These are phyloP conservation scores for Apocynum venetum DNA, from an alignment of 257 asterid genomes.

Conservation along the genomic window DNA sequence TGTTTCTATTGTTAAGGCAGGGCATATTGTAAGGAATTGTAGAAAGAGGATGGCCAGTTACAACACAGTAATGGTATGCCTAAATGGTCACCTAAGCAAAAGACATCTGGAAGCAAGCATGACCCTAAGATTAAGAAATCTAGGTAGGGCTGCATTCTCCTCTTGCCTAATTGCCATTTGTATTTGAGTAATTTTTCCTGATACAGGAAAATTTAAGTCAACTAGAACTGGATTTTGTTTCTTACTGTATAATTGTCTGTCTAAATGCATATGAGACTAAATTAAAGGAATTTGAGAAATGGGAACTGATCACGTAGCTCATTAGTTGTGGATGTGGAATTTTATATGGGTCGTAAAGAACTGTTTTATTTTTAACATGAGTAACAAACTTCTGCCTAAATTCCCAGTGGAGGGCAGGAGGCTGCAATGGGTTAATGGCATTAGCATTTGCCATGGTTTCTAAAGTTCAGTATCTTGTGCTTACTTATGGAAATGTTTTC, in stretches of 20 bases:
- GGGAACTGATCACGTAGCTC: background rate
- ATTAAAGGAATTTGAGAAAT: background rate
- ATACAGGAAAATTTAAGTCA: background rate
- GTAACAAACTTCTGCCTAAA: constrained; percentile 31
- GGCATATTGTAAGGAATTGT: no score
- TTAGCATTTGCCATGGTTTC: constrained; percentile 47
- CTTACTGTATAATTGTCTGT: background rate
- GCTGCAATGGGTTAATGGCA: constrained; percentile 49
- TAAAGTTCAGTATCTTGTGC: constrained; percentile 60
- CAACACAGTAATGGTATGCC: no score
- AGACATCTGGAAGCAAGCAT: no score
- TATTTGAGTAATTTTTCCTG: background rate
- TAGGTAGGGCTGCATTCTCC: background rate
- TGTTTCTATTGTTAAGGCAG: no score
- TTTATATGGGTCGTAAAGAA: constrained; percentile 8
- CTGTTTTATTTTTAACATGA: constrained; percentile 36
- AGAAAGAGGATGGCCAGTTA: no score
- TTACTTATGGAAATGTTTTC: constrained; percentile 44
- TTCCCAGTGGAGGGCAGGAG: constrained; percentile 48
- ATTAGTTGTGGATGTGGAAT: constrained; percentile 19
- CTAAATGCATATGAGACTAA: background rate
- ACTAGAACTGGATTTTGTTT: background rate
- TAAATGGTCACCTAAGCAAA: no score
- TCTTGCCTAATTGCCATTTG: background rate
- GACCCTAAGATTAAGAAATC: no score